A percentile compares a stretch with the other conserved stretches of the same genome.
Evolutionary conservation across 345 rosid species (phyloP).

Genomic region (Citrus trifoliata): DNA sequence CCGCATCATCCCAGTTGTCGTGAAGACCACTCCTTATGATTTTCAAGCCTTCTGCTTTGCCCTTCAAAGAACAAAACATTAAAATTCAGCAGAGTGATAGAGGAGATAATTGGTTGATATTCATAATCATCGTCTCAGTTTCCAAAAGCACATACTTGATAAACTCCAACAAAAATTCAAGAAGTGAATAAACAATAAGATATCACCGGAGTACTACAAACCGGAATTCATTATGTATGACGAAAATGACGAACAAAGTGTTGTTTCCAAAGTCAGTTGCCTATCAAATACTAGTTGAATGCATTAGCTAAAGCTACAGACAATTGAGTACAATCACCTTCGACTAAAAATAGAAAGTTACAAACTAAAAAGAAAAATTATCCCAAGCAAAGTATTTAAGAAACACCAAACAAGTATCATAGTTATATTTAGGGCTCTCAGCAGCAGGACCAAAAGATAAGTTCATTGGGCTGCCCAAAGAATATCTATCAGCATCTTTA

Average conservation of each 20-base stretch:
- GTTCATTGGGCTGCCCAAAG: neutral
- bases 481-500: neutral
- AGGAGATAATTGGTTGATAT: neutral
- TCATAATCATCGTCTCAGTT: neutral
- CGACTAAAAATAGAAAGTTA: too few relatives aligned
- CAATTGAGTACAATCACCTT: neutral
- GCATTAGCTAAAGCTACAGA: neutral
- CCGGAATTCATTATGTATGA: neutral
- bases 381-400: neutral
- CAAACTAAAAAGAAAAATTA: neutral
- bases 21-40: slow-evolving; percentile 76
- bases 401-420: neutral
- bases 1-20: slow-evolving; percentile 99
- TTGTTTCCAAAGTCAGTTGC: neutral
- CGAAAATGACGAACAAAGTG: neutral
- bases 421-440: neutral
- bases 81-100: slow-evolving; percentile 7
- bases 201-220: neutral
- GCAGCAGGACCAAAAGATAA: neutral
- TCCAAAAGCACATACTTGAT: slow-evolving; percentile 7
- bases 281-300: neutral
- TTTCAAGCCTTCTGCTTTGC: slow-evolving; percentile 64
- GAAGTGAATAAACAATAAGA: neutral
- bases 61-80: slow-evolving; percentile 44
- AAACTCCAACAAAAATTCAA: neutral